phyloP scores from a whole-genome alignment of 2,329 filamentous ascomycete genomes.

The Aspergillus awamori region DNA sequence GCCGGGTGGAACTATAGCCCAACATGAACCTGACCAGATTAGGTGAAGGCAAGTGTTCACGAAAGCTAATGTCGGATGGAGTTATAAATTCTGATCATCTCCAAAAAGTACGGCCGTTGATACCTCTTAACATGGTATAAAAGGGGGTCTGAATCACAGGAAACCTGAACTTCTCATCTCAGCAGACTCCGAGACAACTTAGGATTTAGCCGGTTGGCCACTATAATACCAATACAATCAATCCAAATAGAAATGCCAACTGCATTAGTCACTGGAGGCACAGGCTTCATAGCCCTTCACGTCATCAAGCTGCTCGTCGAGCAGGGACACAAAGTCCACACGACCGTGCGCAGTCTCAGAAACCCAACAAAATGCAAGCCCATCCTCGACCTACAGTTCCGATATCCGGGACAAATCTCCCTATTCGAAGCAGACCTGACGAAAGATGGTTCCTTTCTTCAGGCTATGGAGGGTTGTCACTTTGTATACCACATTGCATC shows the following conservation, averaged over 20 bases:
- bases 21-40: too few relatives aligned
- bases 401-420: conserved; percentile 17
- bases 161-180: too few relatives aligned
- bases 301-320: conserved; percentile 24
- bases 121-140: too few relatives aligned
- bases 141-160: too few relatives aligned
- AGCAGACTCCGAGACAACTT: neutral
- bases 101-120: too few relatives aligned
- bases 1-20: too few relatives aligned
- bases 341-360: conserved; percentile 20
- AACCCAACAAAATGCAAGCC: conserved; percentile 21
- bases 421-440: conserved; percentile 38
- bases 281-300: conserved; percentile 22
- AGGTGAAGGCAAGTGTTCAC: too few relatives aligned
- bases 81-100: too few relatives aligned
- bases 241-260: neutral
- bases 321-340: conserved; percentile 16
- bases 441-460: conserved; percentile 30
- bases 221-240: neutral
- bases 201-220: neutral
- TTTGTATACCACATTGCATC: conserved; percentile 41
- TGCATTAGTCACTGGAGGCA: conserved; percentile 24
- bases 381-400: conserved; percentile 21
- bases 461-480: conserved; percentile 32
- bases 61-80: too few relatives aligned